phyloP scores from a whole-genome alignment of 495 filamentous ascomycete species.

The Aspergillus panamensis region DNA sequence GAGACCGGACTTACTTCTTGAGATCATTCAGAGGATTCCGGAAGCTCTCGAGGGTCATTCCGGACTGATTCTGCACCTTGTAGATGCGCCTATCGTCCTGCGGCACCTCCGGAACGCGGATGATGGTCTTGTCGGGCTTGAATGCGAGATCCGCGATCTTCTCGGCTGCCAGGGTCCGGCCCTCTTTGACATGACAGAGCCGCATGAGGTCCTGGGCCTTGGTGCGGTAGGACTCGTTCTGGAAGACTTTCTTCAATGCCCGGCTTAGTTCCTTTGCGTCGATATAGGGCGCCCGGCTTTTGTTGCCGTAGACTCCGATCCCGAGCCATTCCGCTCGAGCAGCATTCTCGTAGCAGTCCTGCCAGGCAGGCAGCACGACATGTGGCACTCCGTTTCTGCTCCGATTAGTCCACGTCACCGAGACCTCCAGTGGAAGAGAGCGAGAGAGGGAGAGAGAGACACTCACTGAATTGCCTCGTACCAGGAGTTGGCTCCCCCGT shows the following conservation, averaged over 20 bases:
- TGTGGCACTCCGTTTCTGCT: constrained; percentile 48
- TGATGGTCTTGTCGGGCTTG: constrained; percentile 21
- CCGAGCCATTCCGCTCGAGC: constrained; percentile 46
- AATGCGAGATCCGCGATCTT: constrained; percentile 24
- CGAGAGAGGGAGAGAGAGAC: not conserved
- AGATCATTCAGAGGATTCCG: constrained; percentile 1
- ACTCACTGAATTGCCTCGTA: constrained; percentile 51
- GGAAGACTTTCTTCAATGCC: constrained; percentile 30
- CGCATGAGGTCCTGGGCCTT: constrained; percentile 19
- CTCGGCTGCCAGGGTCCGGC: constrained; percentile 21
- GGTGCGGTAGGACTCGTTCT: constrained; percentile 22
- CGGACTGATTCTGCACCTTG: constrained; percentile 15
- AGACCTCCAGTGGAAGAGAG: too few species aligned
- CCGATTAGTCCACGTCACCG: not conserved
- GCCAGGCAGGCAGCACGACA: constrained; percentile 49
- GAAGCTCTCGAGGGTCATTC: constrained; percentile 16
- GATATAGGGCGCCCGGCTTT: constrained; percentile 30
- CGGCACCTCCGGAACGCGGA: constrained; percentile 15
- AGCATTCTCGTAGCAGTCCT: constrained; percentile 50
- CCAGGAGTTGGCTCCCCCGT: constrained; percentile 53
- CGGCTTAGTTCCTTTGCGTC: constrained; percentile 29
- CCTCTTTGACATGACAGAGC: constrained; percentile 23
- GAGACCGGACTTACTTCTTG: constrained; percentile 13
- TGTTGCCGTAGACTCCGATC: constrained; percentile 48
- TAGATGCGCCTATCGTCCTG: constrained; percentile 13